Evolutionary conservation across 495 filamentous ascomycete genomes (phyloP), one percentile per base, ranked within the genome.

Genomic region (Pyrenula massariospora): DNA sequence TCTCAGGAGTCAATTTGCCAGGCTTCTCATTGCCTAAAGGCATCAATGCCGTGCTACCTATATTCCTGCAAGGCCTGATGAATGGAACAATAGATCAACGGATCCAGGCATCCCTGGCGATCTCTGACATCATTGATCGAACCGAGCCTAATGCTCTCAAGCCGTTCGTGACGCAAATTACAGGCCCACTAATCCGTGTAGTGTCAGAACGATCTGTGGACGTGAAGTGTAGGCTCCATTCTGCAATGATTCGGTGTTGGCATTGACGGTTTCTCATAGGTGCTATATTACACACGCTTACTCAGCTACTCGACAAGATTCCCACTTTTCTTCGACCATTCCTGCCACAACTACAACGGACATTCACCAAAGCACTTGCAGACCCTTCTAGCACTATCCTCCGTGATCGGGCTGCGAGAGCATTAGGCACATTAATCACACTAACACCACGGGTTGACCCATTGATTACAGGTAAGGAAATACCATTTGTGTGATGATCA

Each of bases 1-100:
- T 95, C 15, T 71, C 91, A 50, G 94, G 94, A 3, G 79, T 84
- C 22, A 83, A 92, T 63, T 77, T 98, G 19, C 80, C 90, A 10
- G 93, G 93, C 23, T 98, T 98, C 75, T 81, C 84, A 55, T 73
- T 98, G 54, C 93, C 93, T 3, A 98, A 97, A 80, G 93, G 93
- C 55, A 96, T 98, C 78, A 96, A 89, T 66, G 89, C 94, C 55
- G 85, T 98, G 58, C 72, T 98, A 52, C 94, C 94, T 2, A 96
- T 98, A 62, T 97, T 98, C 81, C 71, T 97, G 60, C 93, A 98
- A 65, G 93, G 92, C 72, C 79, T 98, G 59, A 93, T 97, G 83
- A 96, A 97, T 63, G 93, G 93, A 56, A 90, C 86, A 19, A 69
- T 86, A 11, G 94, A 98, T 2, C 94, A 97, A 72, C 79, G 91